These are phyloP conservation scores for Saposhnikovia divaricata DNA, from an alignment of 129 eudicot species.

Conservation along the genomic window DNA sequence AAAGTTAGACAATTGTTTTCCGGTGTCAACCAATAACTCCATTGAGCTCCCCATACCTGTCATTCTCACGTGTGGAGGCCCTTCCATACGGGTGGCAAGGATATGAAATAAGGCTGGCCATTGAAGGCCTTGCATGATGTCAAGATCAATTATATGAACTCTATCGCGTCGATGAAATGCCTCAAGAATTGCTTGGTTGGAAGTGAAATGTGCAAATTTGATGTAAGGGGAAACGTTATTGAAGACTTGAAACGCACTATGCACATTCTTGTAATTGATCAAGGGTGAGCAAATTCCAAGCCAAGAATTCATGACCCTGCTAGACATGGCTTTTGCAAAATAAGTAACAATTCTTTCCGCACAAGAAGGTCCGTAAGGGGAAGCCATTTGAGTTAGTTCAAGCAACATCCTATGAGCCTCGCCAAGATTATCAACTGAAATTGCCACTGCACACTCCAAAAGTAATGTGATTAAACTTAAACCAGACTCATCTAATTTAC, in stretches of 20 bases:
- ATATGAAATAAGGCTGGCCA: constrained; percentile 88
- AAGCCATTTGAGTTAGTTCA: constrained; percentile 63
- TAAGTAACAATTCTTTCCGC: constrained; percentile 78
- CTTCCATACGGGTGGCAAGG: constrained; percentile 66
- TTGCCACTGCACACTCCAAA: constrained; percentile 78
- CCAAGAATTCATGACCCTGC: constrained; percentile 75
- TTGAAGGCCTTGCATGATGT: constrained; percentile 87
- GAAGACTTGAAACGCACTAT: constrained; percentile 56
- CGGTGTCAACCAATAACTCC: constrained; percentile 52
- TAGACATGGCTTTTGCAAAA: constrained; percentile 72
- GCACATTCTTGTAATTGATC: constrained; percentile 45
- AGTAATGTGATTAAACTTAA: constrained; percentile 40
- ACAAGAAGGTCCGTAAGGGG: constrained; percentile 70
- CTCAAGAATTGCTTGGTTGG: constrained; percentile 81
- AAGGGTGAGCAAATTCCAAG: constrained; percentile 65
- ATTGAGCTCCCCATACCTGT: constrained; percentile 67
- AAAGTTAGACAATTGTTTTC: constrained; percentile 63
- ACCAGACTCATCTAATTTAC: constrained; percentile 28
- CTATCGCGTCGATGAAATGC: constrained; percentile 50
- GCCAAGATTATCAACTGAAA: constrained; percentile 75
- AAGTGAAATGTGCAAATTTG: constrained; percentile 77
- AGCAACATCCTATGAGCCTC: constrained; percentile 75
- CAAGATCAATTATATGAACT: constrained; percentile 77
- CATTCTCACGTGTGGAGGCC: constrained; percentile 70
- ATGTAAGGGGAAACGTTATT: constrained; percentile 69